Percentiles rank a stretch among this genome's conserved stretches.
phyloP scores from a whole-genome alignment of 1,284 basidiomycete species.

The Ustilago curta region DNA sequence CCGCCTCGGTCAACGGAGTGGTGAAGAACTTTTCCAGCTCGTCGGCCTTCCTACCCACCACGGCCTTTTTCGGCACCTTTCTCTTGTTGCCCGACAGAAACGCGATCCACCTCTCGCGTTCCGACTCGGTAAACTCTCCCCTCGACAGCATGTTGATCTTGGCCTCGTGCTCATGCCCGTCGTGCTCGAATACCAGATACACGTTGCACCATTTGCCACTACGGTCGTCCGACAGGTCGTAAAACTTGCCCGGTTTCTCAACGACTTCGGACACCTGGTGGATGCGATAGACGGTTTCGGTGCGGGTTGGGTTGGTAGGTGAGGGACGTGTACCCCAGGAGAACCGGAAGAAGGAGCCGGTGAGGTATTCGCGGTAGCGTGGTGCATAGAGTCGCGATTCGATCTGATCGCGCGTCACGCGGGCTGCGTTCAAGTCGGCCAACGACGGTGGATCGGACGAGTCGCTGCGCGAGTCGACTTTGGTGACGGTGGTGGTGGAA shows the following conservation, averaged over 20 bases:
- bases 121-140: slow-evolving; percentile 48
- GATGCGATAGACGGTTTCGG: slow-evolving; percentile 80
- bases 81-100: slow-evolving; percentile 17
- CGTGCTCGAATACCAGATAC: slow-evolving; percentile 52
- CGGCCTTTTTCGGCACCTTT: slow-evolving; percentile 31
- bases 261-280: slow-evolving; percentile 79
- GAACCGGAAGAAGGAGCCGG: slow-evolving; percentile 73
- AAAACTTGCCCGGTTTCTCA: slow-evolving; percentile 75
- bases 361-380: slow-evolving; percentile 82
- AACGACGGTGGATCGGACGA: slow-evolving; percentile 73
- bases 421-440: slow-evolving; percentile 75
- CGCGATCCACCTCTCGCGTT: slow-evolving; percentile 56
- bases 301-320: slow-evolving; percentile 73
- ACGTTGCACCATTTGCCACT: slow-evolving; percentile 59
- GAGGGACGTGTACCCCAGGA: slow-evolving; percentile 63
- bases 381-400: slow-evolving; percentile 78
- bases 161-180: slow-evolving; percentile 44
- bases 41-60: slow-evolving; percentile 44
- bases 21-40: slow-evolving; percentile 55
- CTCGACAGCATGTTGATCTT: slow-evolving; percentile 43
- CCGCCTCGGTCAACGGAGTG: slow-evolving; percentile 54
- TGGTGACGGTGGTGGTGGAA: not conserved
- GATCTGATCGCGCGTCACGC: slow-evolving; percentile 77
- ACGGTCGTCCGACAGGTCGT: slow-evolving; percentile 76
- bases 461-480: slow-evolving; percentile 35